phyloP scores from a whole-genome alignment of 2,329 filamentous ascomycete species.

The Drechslerella coelobrocha region DNA sequence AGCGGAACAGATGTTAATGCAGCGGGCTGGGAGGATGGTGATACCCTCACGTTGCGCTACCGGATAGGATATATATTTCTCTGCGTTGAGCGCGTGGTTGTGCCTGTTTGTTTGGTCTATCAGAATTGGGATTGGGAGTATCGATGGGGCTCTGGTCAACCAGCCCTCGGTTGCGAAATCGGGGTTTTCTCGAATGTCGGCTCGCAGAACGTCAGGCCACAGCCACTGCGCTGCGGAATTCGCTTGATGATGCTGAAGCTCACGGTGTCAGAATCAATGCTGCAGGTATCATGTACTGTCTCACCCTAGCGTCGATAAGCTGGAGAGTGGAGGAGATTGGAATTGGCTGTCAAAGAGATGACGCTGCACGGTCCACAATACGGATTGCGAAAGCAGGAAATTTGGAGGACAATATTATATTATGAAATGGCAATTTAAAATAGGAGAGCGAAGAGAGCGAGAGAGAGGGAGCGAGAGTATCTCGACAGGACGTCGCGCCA shows the following conservation, averaged over 20 bases:
- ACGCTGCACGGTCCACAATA: slow-evolving; percentile 17
- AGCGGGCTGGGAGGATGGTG: slow-evolving; percentile 48
- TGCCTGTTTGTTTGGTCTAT: slow-evolving; percentile 48
- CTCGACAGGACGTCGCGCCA: slow-evolving; percentile 26
- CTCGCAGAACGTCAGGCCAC: slow-evolving; percentile 10
- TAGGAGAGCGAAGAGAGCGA: slow-evolving; percentile 12
- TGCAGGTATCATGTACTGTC: slow-evolving; percentile 1
- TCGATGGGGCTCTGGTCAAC: slow-evolving; percentile 26
- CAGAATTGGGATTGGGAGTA: slow-evolving; percentile 10
- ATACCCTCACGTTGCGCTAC: no score
- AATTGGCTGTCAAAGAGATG: background rate
- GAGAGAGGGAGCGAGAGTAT: slow-evolving; percentile 17
- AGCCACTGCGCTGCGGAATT: slow-evolving; percentile 3
- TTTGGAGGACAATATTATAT: background rate
- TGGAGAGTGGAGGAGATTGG: background rate
- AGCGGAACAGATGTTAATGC: slow-evolving; percentile 37
- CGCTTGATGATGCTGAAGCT: slow-evolving; percentile 4
- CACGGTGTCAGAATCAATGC: background rate
- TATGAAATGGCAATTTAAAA: slow-evolving; percentile 10
- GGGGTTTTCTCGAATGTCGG: slow-evolving; percentile 16
- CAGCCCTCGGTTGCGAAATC: slow-evolving; percentile 19
- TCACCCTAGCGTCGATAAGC: slow-evolving; percentile 6
- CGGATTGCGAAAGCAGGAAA: slow-evolving; percentile 13
- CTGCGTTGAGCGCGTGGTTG: slow-evolving; percentile 23
- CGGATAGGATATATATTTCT: slow-evolving; percentile 24